Conservation (phyloP, 805 yeast genomes). For the Candida maltosa region DNA sequence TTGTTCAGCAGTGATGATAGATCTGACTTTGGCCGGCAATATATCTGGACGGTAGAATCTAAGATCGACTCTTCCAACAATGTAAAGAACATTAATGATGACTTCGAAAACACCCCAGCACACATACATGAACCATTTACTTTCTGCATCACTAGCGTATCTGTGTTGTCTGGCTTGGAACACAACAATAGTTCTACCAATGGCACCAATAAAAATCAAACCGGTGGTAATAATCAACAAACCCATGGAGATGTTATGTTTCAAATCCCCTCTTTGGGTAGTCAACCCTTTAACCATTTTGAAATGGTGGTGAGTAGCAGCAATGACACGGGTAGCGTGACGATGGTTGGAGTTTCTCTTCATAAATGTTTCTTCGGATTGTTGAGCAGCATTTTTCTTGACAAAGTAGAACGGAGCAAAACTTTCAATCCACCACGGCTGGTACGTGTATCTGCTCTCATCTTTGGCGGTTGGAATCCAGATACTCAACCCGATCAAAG, state of each 20-base stretch:
- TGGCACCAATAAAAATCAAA: slow-evolving; percentile 48
- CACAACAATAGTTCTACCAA: slow-evolving; percentile 38
- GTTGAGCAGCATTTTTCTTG: slow-evolving; percentile 47
- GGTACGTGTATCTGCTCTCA: slow-evolving; percentile 53
- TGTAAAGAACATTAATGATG: slow-evolving; percentile 51
- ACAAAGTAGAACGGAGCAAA: slow-evolving; percentile 60
- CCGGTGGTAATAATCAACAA: slow-evolving; percentile 47
- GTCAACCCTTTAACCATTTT: slow-evolving; percentile 37
- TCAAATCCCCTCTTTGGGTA: slow-evolving; percentile 40
- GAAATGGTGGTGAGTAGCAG: slow-evolving; percentile 48
- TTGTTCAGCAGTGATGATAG: slow-evolving; percentile 42
- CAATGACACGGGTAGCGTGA: slow-evolving; percentile 57
- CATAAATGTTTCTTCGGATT: slow-evolving; percentile 47
- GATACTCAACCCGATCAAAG: slow-evolving; percentile 46
- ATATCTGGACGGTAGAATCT: slow-evolving; percentile 78
- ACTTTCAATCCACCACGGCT: slow-evolving; percentile 77
- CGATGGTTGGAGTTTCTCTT: slow-evolving; percentile 46
- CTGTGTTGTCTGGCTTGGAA: slow-evolving; percentile 17
- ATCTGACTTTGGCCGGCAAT: slow-evolving; percentile 37
- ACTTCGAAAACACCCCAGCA: slow-evolving; percentile 69
- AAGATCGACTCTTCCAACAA: slow-evolving; percentile 66
- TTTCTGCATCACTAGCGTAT: slow-evolving; percentile 20
- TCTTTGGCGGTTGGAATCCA: slow-evolving; percentile 55
- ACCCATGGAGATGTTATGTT: slow-evolving; percentile 51
- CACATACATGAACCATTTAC: slow-evolving; percentile 61